These are phyloP conservation scores for Chaetomium globosum DNA, from an alignment of 2,329 filamentous ascomycete genomes.

Conservation along the genomic window DNA sequence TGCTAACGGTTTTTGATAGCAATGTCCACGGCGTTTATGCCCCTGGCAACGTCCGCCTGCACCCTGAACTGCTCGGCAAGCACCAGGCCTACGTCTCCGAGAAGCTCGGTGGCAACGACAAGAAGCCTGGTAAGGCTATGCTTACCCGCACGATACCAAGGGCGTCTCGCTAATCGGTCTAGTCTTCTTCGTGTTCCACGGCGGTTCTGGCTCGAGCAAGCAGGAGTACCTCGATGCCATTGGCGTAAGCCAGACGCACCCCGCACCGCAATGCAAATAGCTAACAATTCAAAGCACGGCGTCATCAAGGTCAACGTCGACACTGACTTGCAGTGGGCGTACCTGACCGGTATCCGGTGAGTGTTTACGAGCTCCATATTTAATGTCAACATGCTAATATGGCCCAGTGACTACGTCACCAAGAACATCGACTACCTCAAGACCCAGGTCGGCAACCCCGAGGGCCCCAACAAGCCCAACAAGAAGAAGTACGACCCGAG, in stretches of 20 bases:
- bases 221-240: slow-evolving; percentile 89
- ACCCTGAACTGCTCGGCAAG: slow-evolving; percentile 94
- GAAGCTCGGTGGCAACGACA: slow-evolving; percentile 68
- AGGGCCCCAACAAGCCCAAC: slow-evolving; percentile 93
- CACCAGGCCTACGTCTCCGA: slow-evolving; percentile 91
- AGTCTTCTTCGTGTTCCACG: slow-evolving; percentile 99
- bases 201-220: slow-evolving; percentile 89
- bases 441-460: slow-evolving; percentile 89
- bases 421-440: slow-evolving; percentile 94
- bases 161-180: slow-evolving; percentile 3
- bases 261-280: too few species aligned
- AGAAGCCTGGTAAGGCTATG: slow-evolving; percentile 68
- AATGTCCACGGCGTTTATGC: slow-evolving; percentile 99
- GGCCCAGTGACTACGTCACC: slow-evolving; percentile 72
- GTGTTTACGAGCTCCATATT: background rate
- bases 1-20: slow-evolving; percentile 43
- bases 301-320: slow-evolving; percentile 99
- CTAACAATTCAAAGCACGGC: slow-evolving; percentile 50
- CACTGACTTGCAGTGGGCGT: slow-evolving; percentile 96
- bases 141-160: too few species aligned
- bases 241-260: slow-evolving; percentile 31
- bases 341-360: slow-evolving; percentile 79
- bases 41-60: slow-evolving; percentile 88
- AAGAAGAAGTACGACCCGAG: slow-evolving; percentile 94
- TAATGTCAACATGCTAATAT: slow-evolving; percentile 2